Evolutionary conservation across 768 basidiomycete species (phyloP).

Genomic region (Collybiopsis confluens): DNA sequence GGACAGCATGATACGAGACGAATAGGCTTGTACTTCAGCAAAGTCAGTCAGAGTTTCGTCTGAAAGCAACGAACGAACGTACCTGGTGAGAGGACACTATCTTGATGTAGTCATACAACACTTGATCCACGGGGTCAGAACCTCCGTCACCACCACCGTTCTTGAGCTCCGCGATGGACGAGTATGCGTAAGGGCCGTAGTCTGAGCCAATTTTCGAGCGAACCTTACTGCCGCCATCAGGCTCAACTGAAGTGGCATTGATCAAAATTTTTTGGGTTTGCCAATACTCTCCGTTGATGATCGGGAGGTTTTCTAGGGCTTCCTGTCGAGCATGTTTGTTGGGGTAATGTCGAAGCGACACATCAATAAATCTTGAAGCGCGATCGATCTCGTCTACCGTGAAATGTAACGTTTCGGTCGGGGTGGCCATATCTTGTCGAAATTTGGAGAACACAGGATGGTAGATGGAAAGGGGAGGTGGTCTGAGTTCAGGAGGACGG

Average conservation of each 20-base stretch:
- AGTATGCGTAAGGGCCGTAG: not conserved
- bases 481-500: constrained; percentile 5
- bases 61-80: not conserved
- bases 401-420: not conserved
- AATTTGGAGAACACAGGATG: constrained; percentile 12
- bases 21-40: not conserved
- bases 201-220: no score
- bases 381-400: not conserved
- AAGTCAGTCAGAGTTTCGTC: not conserved
- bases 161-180: not conserved
- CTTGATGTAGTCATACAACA: not conserved
- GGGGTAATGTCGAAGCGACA: not conserved
- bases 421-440: not conserved
- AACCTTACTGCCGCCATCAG: not conserved
- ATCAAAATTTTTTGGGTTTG: not conserved
- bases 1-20: constrained; percentile 5
- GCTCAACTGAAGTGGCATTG: not conserved
- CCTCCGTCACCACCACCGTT: not conserved
- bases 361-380: not conserved
- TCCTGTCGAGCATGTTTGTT: not conserved
- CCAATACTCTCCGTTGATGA: not conserved
- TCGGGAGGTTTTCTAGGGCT: not conserved
- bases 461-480: constrained; percentile 12
- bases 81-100: not conserved
- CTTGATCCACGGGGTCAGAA: not conserved